Evolutionary conservation across 768 basidiomycete genomes (phyloP), one percentile per base, ranked within the genome.

Genomic region (Amanita jacksonii): DNA sequence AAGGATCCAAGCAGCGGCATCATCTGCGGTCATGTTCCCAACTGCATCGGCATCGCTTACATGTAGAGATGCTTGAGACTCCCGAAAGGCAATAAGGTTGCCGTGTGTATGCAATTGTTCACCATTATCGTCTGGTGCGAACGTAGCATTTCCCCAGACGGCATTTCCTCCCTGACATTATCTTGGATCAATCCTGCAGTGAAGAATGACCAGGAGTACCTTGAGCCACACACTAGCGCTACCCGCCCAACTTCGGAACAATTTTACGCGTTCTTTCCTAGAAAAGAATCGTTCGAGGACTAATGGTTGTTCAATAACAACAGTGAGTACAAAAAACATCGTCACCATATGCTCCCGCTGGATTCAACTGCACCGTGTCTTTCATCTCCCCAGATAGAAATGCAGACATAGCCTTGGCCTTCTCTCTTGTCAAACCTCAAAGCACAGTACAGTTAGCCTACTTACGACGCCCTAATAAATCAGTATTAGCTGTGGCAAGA

Each of bases 241-340:
- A 24, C 93, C 93, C 5, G 89, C 89, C 94, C 94, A 99, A 56
- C 83, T 86, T 22, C 90, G 73, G 69, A 99, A 97, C 8, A 99
- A 70, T 40, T 76, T 79, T 47, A 86, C 87, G 0, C 94, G 75
- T 60, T 99, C 96, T 34, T 74, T 79, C 30, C 89, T 71, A 0
- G 88, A 92, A 60, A 99, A 97, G 68, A 96, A 93, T 27, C 81
- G 75, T 53, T 88, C 85, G 5, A 87, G 69, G 1, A 90, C 85
- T 88, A 46, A 45, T 19, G 28, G 20, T 5, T 18, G 45, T 38
- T 23, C 40, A n/a, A 15, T 48, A 25, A 7, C 18, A 33, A 39
- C 5, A 12, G 38, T 33, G 4, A 16, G 18, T 28, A 30, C 28
- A 31, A 12, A 23, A 24, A 16, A 40, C n/a, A n/a, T 32, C 10